These are phyloP conservation scores for Punica granatum DNA, from an alignment of 345 rosid genomes.

Conservation along the genomic window DNA sequence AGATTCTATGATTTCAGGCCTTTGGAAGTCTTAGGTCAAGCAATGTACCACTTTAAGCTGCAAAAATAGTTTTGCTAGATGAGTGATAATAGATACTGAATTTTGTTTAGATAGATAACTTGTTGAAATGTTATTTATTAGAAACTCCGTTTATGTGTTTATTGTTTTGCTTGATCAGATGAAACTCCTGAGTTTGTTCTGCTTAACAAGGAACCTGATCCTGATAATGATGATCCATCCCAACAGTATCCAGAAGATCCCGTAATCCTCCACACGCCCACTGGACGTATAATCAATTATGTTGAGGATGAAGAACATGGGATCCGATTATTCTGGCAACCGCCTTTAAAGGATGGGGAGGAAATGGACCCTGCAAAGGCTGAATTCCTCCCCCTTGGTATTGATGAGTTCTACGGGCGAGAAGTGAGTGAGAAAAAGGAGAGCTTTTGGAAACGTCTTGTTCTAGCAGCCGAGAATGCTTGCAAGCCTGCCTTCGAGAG, in stretches of 20 bases:
- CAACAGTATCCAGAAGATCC: slow-evolving; percentile 72
- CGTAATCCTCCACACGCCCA: slow-evolving; percentile 68
- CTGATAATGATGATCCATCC: slow-evolving; percentile 70
- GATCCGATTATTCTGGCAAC: slow-evolving; percentile 84
- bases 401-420: slow-evolving; percentile 75
- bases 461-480: slow-evolving; percentile 42
- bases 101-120: not conserved
- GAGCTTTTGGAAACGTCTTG: slow-evolving; percentile 32
- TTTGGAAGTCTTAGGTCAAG: not conserved
- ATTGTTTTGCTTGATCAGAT: slow-evolving; percentile 38
- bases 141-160: not conserved
- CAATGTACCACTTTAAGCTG: not conserved
- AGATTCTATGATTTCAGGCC: not conserved
- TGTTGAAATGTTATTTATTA: not conserved
- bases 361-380: slow-evolving; percentile 53
- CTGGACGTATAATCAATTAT: slow-evolving; percentile 73
- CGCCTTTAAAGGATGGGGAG: slow-evolving; percentile 64
- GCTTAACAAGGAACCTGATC: slow-evolving; percentile 79
- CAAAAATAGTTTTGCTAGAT: not conserved
- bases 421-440: slow-evolving; percentile 38
- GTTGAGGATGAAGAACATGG: slow-evolving; percentile 85
- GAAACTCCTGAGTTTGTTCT: slow-evolving; percentile 70
- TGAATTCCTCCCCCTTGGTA: slow-evolving; percentile 81
- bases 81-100: not conserved
- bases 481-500: slow-evolving; percentile 41